Base-by-base conservation (phyloP, 192 early-diverging fungal genomes). In the Nowakowskiella sp. region DNA sequence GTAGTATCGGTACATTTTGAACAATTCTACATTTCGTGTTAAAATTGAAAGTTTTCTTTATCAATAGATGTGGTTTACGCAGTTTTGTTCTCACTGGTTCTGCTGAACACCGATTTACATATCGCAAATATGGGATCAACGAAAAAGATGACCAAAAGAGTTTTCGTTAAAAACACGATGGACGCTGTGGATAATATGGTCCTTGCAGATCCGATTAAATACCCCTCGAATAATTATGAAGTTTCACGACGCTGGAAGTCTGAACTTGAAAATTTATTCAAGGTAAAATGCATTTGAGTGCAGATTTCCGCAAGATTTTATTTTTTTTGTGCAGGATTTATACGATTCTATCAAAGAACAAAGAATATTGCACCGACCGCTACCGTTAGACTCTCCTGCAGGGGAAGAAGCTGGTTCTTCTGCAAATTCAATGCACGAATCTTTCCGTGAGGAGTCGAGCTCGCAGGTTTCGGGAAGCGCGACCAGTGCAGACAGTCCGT, bases 81-180 rank as follows among this genome's bases (percentile, higher is more conserved):
- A 16, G 78, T 92, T 42, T 73, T 85, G 0, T 92, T 90, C 60
- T 92, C 90, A 7, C 58, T 91, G 4, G 63, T 97, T 54, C 61
- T 97, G 42, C 74, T 97, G 3, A 94, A 94, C 67, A 97, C 94
- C 2, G 94, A 97, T 64, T 64, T 94, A 47, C 88, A 94, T 58
- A 80, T 91, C 47, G 90, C 88, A n/a, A 74, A 67, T 36, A 53
- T 67, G 47, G 31, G 44, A 19, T 13, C 13, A 13, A 39, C 36
- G 36, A 39, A 13, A 19, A 19, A 39, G 36, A 13, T 39, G 36
- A 39, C 19, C 36, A 39, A 39, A 39, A 39, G 19, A 19, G 19
- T 39, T 9, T 69, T 65, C 44, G 27, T 64, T 10, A 57, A 49
- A 31, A 69, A 64, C 32, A 69, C 67, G 13, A 48, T 57, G 26